A percentile compares a stretch with the other conserved stretches of the same genome.
Evolutionary conservation across 768 basidiomycete genomes (phyloP).

Genomic region (Trametes cubensis): DNA sequence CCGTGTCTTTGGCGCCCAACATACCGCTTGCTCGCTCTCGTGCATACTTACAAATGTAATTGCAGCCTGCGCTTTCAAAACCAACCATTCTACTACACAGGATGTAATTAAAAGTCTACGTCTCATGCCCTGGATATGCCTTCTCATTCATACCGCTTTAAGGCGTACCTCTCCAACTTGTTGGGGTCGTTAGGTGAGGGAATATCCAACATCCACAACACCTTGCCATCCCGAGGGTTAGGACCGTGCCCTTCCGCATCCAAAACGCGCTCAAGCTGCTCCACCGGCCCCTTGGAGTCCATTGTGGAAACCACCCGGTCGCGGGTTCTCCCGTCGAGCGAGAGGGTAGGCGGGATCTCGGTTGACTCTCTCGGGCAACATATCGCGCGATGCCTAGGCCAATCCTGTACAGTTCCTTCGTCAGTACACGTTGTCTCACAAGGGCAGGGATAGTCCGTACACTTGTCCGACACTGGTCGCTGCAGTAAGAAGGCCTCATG

Average conservation of each 20-base stretch:
- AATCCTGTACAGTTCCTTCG: not conserved
- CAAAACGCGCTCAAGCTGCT: not conserved
- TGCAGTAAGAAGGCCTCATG: not conserved
- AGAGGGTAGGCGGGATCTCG: not conserved
- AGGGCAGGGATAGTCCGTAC: not conserved
- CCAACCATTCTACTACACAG: too few species aligned
- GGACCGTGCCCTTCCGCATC: not conserved
- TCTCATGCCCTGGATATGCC: not conserved
- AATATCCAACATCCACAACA: not conserved
- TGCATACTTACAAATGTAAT: too few species aligned
- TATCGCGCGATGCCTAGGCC: not conserved
- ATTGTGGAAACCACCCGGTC: not conserved
- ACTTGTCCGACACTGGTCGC: not conserved
- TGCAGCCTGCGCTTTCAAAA: too few species aligned
- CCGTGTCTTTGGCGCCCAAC: not conserved
- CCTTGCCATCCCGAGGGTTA: not conserved
- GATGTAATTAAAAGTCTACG: too few species aligned
- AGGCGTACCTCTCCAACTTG: not conserved
- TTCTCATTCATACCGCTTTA: not conserved
- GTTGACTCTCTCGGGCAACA: not conserved
- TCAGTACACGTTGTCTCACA: too few species aligned
- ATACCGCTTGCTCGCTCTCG: too few species aligned
- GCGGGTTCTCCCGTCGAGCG: not conserved
- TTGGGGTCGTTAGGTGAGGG: not conserved
- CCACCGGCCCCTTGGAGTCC: not conserved